phyloP scores from a whole-genome alignment of 2,329 filamentous ascomycete species.

The Cladosporium oxysporum region DNA sequence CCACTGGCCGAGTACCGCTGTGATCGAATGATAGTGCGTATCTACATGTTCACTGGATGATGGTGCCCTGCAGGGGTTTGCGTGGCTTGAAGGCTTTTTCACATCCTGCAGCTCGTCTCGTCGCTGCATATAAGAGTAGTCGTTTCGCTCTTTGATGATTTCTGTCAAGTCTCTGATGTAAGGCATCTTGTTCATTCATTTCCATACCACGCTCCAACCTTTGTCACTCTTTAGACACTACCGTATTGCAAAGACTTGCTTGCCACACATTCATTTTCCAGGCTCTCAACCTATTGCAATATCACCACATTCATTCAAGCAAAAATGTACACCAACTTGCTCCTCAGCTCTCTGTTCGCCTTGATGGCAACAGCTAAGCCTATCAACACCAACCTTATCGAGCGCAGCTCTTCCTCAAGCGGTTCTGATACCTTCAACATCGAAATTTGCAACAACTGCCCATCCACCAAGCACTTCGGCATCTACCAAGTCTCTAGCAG shows the following conservation, averaged over 20 bases:
- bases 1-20: not conserved
- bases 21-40: not conserved
- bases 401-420: slow-evolving; percentile 13
- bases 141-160: not conserved
- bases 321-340: slow-evolving; percentile 15
- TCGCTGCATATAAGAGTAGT: not conserved
- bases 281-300: not conserved
- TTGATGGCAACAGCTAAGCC: slow-evolving; percentile 18
- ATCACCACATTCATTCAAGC: slow-evolving; percentile 6
- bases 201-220: not conserved
- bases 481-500: slow-evolving; percentile 31
- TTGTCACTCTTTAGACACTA: slow-evolving; percentile 15
- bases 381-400: slow-evolving; percentile 13
- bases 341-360: slow-evolving; percentile 18
- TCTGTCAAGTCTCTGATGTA: not conserved
- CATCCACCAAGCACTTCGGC: slow-evolving; percentile 28
- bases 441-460: slow-evolving; percentile 33
- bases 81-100: not conserved
- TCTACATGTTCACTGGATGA: not conserved
- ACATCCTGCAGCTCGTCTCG: not conserved
- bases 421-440: slow-evolving; percentile 30
- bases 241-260: not conserved
- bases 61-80: not conserved
- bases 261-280: not conserved
- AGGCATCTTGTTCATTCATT: slow-evolving; percentile 2